These are phyloP conservation scores for Sporothrix protearum DNA, from an alignment of 2,329 filamentous ascomycete genomes.

Conservation along the genomic window DNA sequence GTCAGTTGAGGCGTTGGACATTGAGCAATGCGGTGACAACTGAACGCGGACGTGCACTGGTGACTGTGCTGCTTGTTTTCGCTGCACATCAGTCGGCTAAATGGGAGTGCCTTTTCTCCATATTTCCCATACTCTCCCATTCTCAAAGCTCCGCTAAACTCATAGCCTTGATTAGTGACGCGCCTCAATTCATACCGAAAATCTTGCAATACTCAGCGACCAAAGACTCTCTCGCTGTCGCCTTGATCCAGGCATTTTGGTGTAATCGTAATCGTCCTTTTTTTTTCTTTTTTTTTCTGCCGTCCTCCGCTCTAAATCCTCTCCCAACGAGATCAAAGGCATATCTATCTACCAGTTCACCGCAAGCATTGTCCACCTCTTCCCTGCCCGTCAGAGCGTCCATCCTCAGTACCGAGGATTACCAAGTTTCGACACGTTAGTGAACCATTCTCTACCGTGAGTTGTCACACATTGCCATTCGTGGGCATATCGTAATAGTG, in stretches of 20 bases:
- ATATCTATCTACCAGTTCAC: not conserved
- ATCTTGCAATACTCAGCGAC: not conserved
- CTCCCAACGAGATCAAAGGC: not conserved
- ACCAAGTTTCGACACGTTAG: constrained; percentile 8
- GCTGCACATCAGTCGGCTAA: not conserved
- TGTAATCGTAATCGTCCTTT: not conserved
- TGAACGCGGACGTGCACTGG: not conserved
- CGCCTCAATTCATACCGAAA: not conserved
- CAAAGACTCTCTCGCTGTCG: not conserved
- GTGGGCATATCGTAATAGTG: not conserved
- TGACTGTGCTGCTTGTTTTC: not conserved
- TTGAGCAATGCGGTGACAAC: no score
- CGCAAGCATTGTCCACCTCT: not conserved
- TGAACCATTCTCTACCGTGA: not conserved
- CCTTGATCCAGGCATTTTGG: constrained; percentile 3
- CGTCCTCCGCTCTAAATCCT: not conserved
- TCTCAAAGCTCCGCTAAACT: not conserved
- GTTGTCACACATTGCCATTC: not conserved
- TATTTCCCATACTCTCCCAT: not conserved
- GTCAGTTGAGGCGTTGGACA: not conserved
- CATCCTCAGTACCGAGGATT: not conserved
- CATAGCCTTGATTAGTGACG: constrained; percentile 3
- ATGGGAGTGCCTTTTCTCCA: not conserved
- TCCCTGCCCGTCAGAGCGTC: constrained; percentile 1
- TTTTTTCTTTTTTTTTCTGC: not conserved